Base-by-base conservation (phyloP, 2,329 filamentous ascomycete genomes). In the Graphium sp. region DNA sequence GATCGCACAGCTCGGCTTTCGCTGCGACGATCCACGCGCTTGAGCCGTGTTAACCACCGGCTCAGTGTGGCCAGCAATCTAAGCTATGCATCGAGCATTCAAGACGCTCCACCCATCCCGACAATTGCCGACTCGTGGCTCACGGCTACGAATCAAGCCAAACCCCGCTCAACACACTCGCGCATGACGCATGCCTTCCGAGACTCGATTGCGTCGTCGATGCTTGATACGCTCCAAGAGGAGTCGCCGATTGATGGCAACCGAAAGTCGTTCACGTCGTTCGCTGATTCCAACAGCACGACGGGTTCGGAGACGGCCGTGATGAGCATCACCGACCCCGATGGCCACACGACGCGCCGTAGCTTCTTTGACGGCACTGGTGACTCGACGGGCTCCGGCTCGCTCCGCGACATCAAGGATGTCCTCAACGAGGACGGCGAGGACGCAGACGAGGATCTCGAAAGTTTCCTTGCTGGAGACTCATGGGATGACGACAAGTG, bases 401-500 rank as follows among this genome's bases (percentile, higher is more conserved):
- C 83, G 1, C 60, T 91, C 33, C 80, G 83, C 48, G 82, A 92
- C 34, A 63, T 94, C 29, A 83, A 77, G 32, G 73, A 89, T 44
- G 80, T 85, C 19, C 68, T 94, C 22, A 79, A 78, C 11, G 80
- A 91, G 40, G 87, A 95, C 43, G 85, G 84, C 19, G 87, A 94
- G 47, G 89, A 92, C 42, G 73, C 74, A 6, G 87, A 95, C 42
- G 81, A 85, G 44, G 85, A 89, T 41, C 63, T 95, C 14, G 73
- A 78, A 41, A 85, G 85, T 45, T 94, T 94, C 61, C 63, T 95
- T 22, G 74, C 83, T 19, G 82, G 83, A 37, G 83, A 94, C 46
- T 91, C 83, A 7, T 95, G 89, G 74, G 85, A 91, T 38, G 85
- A 93, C 37, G 80, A 87, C 57, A 92, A 93, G 52, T 98, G 91